Evolutionary conservation across 441 rosid genomes (phyloP).

Genomic region (Erodium texanum): DNA sequence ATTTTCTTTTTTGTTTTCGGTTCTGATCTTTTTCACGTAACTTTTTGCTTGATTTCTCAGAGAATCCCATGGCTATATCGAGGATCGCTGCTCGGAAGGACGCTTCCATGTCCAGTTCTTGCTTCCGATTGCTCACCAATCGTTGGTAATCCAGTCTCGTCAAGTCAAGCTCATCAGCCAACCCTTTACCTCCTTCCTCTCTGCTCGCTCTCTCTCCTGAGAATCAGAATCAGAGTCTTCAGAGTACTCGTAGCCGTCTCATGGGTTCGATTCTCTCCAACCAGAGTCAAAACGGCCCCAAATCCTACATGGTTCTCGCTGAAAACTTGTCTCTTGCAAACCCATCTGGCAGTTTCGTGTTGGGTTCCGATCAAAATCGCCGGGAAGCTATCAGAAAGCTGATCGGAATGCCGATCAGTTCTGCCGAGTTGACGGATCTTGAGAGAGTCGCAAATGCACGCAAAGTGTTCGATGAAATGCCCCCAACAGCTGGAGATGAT

Average conservation of each 20-base stretch:
- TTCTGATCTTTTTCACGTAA: neutral
- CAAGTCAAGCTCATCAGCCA: neutral
- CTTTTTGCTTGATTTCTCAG: neutral
- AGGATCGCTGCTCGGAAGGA: neutral
- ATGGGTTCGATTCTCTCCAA: neutral
- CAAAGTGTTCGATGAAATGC: conserved; percentile 2
- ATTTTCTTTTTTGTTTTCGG: neutral
- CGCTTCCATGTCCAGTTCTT: neutral
- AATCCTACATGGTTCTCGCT: neutral
- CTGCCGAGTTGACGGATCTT: neutral
- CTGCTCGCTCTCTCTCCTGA: neutral
- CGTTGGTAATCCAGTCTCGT: neutral
- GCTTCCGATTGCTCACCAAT: neutral
- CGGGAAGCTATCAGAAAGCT: neutral
- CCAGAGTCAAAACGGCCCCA: neutral
- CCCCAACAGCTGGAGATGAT: neutral
- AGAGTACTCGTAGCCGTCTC: neutral
- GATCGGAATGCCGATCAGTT: neutral
- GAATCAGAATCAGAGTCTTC: neutral
- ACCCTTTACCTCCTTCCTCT: neutral
- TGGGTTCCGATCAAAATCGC: neutral
- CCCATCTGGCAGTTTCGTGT: neutral
- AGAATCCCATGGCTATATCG: neutral
- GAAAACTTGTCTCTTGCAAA: neutral
- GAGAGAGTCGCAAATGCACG: neutral